Evolutionary conservation across 495 filamentous ascomycete species (phyloP).

Genomic region (Xylaria grammica): DNA sequence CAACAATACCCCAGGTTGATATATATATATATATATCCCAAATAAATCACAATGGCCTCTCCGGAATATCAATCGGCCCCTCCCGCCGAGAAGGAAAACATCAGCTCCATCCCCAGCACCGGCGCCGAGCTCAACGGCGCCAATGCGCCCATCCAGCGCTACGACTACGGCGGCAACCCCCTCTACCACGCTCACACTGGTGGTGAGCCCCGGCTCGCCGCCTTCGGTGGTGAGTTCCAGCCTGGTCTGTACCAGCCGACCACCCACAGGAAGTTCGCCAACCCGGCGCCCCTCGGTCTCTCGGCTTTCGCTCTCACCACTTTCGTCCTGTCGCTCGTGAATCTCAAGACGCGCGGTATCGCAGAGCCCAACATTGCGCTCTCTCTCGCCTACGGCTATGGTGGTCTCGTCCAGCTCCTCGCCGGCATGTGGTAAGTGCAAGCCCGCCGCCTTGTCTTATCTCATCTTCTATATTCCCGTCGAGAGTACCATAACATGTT

Average conservation of each 20-base stretch:
- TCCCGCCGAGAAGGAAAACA: constrained; percentile 40
- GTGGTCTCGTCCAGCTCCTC: constrained; percentile 88
- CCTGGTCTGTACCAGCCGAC: constrained; percentile 85
- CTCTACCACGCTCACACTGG: constrained; percentile 71
- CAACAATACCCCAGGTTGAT: background rate
- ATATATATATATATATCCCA: background rate
- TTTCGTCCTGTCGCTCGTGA: constrained; percentile 88
- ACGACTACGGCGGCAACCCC: constrained; percentile 68
- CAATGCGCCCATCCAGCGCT: constrained; percentile 33
- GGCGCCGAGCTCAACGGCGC: constrained; percentile 39
- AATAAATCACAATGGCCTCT: constrained; percentile 30
- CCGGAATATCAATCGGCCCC: constrained; percentile 26
- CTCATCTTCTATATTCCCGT: background rate
- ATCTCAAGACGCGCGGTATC: constrained; percentile 69
- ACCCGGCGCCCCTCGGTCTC: constrained; percentile 85
- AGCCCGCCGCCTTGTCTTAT: background rate
- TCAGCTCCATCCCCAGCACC: constrained; percentile 31
- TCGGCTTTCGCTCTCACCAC: constrained; percentile 94
- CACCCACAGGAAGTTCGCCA: constrained; percentile 80
- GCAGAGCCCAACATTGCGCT: constrained; percentile 69
- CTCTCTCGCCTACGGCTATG: constrained; percentile 75
- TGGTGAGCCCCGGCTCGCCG: constrained; percentile 66
- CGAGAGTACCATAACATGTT: background rate
- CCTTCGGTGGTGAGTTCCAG: constrained; percentile 96
- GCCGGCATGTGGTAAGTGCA: constrained; percentile 95